Evolutionary conservation across 441 rosid species (phyloP).

Genomic region (Euphorbia schlechtendalii): DNA sequence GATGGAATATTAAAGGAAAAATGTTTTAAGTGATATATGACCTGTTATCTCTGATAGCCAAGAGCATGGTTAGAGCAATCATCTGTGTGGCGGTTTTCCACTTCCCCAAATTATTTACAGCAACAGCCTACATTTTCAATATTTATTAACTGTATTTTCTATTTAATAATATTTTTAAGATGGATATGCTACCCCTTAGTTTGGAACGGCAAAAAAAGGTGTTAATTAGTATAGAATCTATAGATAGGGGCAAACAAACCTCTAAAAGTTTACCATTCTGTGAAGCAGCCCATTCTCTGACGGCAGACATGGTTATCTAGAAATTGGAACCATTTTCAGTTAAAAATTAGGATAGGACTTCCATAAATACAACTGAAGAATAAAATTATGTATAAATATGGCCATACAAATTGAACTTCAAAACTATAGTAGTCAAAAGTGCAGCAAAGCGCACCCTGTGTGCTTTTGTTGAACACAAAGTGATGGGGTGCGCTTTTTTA

Average conservation of each 20-base stretch:
- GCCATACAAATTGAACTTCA: not conserved
- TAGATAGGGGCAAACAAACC: conserved; percentile 34
- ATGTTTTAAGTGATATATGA: conserved; percentile 7
- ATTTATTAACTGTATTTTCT: not conserved
- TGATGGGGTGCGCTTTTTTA: too few species aligned
- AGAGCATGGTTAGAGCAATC: conserved; percentile 78
- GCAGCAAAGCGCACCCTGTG: too few species aligned
- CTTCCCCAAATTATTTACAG: conserved; percentile 91
- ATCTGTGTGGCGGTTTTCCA: conserved; percentile 98
- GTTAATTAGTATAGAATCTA: not conserved
- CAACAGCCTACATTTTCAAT: conserved; percentile 61
- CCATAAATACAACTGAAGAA: not conserved
- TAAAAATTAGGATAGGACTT: conserved; percentile 1
- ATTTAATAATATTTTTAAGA: not conserved
- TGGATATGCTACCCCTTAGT: not conserved
- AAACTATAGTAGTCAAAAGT: not conserved
- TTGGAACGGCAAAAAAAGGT: not conserved
- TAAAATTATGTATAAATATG: not conserved
- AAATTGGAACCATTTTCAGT: conserved; percentile 20
- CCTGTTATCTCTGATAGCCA: conserved; percentile 81
- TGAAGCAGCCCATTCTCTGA: conserved; percentile 98
- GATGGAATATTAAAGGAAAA: not conserved
- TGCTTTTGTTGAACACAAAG: too few species aligned
- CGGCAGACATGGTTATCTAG: conserved; percentile 97
- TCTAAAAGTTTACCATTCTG: conserved; percentile 64